A percentile compares a stretch with the other conserved stretches of the same genome.
Conservation (phyloP, 2,329 filamentous ascomycete species). For the Epichloe sylvatica region DNA sequence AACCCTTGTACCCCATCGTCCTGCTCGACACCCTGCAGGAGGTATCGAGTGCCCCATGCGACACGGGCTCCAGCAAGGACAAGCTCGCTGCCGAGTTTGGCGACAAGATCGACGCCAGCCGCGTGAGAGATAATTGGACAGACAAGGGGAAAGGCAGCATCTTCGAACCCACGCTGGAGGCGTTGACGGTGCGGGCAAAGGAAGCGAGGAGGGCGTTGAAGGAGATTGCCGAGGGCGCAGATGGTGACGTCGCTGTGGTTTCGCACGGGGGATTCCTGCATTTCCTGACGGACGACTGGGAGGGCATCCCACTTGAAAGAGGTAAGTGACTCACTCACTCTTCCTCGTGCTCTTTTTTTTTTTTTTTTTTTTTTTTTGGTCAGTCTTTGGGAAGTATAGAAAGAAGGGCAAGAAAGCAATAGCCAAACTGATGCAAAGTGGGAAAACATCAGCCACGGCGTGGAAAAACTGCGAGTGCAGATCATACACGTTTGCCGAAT, state of each 20-base stretch:
- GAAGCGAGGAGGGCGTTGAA: slow-evolving; percentile 46
- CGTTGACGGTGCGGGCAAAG: slow-evolving; percentile 47
- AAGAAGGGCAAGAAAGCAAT: not conserved
- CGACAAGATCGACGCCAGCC: slow-evolving; percentile 45
- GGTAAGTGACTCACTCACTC: slow-evolving; percentile 20
- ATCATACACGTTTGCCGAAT: slow-evolving; percentile 49
- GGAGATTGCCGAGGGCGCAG: slow-evolving; percentile 25
- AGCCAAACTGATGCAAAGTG: not conserved
- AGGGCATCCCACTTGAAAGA: slow-evolving; percentile 34
- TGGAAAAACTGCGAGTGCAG: slow-evolving; percentile 65
- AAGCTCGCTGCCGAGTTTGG: slow-evolving; percentile 48
- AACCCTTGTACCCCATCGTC: slow-evolving; percentile 35
- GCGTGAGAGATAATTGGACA: slow-evolving; percentile 57
- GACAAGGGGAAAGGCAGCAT: slow-evolving; percentile 38
- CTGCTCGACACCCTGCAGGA: slow-evolving; percentile 69
- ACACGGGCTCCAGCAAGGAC: slow-evolving; percentile 49
- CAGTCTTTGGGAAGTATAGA: not conserved
- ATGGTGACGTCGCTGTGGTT: slow-evolving; percentile 58
- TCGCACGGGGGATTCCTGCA: slow-evolving; percentile 81
- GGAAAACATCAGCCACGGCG: slow-evolving; percentile 43
- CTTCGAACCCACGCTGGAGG: slow-evolving; percentile 33
- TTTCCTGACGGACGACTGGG: slow-evolving; percentile 72
- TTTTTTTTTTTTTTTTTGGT: too few relatives aligned
- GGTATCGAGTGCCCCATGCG: slow-evolving; percentile 58
- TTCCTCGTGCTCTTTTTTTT: not conserved